Evolutionary conservation across 331 rosid species (phyloP), one percentile per base, ranked within the genome.

Genomic region (Spiraea crenata): DNA sequence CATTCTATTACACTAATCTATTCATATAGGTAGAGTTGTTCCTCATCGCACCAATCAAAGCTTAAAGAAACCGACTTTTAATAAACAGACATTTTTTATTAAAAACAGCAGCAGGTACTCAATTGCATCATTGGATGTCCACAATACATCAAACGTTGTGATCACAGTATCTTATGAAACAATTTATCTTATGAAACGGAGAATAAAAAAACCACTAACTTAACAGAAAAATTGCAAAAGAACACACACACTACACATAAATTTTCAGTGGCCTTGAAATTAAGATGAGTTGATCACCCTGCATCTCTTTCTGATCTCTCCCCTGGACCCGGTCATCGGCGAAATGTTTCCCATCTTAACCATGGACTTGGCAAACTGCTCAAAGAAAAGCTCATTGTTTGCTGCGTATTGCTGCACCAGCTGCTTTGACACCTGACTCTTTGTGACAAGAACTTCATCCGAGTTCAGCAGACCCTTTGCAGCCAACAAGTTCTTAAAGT

Each of bases 331-430:
- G 2, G 92, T 95, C 56, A 86, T 60, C 15, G 99, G 97, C 67
- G 95, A 85, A 45, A 95, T 83, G 48, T 85, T 91, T 9, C 99
- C 93, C 99, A 95, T 89, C 89, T 91, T 95, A 47, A 91, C 54
- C 93, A 95, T 91, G 57, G 99, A 95, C 83, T 77, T 80, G 8
- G 93, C 78, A 60, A 91, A 91, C 50, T 95, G 99, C 45, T 85
- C 76, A 40, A 91, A 84, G 96, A 95, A 91, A 49, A 84, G 57
- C 67, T 84, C 48, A 0, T 45, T 73, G 48, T 77, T 81, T 76
- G 82, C 86, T 0, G 97, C 96, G 76, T 95, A 95, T 47, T 81
- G 13, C 75, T 63, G 76, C 75, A 95, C 99, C 63, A 95, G 61
- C 19, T 80, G 67, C 17, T 82, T 88, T 2, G 99, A 85, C 57